These are phyloP conservation scores for Zizania palustris DNA, from an alignment of 202 grass and related monocot species.

Conservation along the genomic window DNA sequence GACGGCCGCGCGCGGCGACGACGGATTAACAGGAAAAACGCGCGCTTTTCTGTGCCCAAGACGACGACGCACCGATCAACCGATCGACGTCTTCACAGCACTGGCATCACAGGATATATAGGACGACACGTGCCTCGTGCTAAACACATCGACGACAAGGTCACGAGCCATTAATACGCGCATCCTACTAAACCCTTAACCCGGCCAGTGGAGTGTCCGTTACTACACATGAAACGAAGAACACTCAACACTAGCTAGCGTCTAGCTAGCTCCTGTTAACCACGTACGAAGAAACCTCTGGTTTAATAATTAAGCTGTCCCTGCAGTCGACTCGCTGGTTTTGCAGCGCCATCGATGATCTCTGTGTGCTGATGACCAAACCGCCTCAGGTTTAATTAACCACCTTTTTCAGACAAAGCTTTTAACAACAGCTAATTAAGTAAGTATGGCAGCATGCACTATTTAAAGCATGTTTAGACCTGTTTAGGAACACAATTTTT, in stretches of 20 bases:
- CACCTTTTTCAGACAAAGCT: not conserved
- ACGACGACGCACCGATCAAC: no score
- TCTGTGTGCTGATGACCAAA: constrained; percentile 8
- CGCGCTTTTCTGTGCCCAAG: not conserved
- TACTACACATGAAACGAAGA: constrained; percentile 19
- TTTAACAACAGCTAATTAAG: constrained; percentile 15
- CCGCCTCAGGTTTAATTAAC: not conserved
- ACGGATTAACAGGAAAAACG: not conserved
- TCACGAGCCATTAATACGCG: not conserved
- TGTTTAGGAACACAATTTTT: no score
- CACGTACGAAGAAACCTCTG: constrained; percentile 41
- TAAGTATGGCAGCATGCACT: not conserved
- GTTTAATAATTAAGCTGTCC: not conserved
- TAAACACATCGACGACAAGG: not conserved
- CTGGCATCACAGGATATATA: not conserved
- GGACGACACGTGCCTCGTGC: not conserved
- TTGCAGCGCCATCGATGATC: constrained; percentile 29
- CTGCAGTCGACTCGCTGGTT: not conserved
- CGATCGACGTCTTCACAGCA: not conserved
- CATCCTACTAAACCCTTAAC: not conserved
- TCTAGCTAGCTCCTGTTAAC: constrained; percentile 34
- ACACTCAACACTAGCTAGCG: not conserved
- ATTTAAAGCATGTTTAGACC: no score
- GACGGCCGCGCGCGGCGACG: not conserved
- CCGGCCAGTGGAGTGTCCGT: constrained; percentile 1